Base-by-base conservation (phyloP, 2,329 filamentous ascomycete species). In the Camillea tinctor region DNA sequence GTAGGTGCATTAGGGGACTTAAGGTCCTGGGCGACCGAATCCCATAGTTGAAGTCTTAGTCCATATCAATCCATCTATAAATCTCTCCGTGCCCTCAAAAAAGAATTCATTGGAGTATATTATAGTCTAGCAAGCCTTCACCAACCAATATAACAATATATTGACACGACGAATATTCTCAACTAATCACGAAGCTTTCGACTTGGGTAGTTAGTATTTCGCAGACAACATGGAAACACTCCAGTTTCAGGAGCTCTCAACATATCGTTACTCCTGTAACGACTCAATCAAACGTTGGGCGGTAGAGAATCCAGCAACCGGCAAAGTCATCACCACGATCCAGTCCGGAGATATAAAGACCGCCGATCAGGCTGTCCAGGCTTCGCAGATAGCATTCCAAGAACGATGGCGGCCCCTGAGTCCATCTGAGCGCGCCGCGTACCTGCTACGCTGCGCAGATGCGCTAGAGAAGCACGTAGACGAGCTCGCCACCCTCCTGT, bases 291-390 rank as follows among this genome's bases (percentile, higher is more conserved):
- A 59, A n/a, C 36, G 52, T 23, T 59, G 57, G 51, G 13, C 57
- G 40, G 57, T 54, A 23, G 57, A 59, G 2, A 59, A 59, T 15
- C 57, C 57, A 11, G 57, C 51, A n/a, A 59, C 57, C 21, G 57
- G 57, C 21, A 50, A 59, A 40, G 23, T 55, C 22, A 59, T 59
- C 52, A 54, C 57, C 22, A 59, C 51, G 15, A 3, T 59, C 6
- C 51, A 54, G 23, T 54, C 57, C 7, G 57, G 51, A 15, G 57
- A 54, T 21, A 19, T 7, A 8, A 22, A 22, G n/a, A 59, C 57
- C 4, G 57, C 55, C 23, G 52, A 54, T 19, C 30, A 22, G 52
- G 57, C 57, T 11, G 52, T 54, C 2, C 40, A 59, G 24, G 57
- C 57, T 20, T 54, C 57, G 21, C 52, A 59, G 9, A 22, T 21